phyloP scores from a whole-genome alignment of 2,329 filamentous ascomycete genomes.

The Penicillium sp. region DNA sequence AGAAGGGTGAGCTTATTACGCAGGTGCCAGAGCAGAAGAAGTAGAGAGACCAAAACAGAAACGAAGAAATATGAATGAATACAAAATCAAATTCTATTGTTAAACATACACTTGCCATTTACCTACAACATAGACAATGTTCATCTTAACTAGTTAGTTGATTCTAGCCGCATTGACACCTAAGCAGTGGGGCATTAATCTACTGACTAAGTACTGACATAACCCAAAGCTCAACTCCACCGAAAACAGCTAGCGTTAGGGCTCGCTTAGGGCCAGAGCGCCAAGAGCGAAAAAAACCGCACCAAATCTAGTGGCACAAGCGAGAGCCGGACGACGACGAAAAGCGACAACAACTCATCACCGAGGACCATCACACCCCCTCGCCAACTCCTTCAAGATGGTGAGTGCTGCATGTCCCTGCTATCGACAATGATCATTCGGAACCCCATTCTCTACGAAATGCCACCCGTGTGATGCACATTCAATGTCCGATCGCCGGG shows the following conservation, averaged over 20 bases:
- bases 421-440: constrained; percentile 9
- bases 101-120: no score
- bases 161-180: not conserved
- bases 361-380: constrained; percentile 43
- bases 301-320: constrained; percentile 36
- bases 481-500: constrained; percentile 10
- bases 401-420: constrained; percentile 37
- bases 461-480: constrained; percentile 11
- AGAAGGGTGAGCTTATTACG: constrained; percentile 59
- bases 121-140: no score
- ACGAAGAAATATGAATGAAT: not conserved
- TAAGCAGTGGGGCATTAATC: not conserved
- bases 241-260: constrained; percentile 40
- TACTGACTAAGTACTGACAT: constrained; percentile 14
- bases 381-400: constrained; percentile 49
- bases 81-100: not conserved
- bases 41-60: constrained; percentile 7
- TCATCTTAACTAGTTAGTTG: not conserved
- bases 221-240: constrained; percentile 6
- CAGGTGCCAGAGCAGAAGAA: constrained; percentile 60
- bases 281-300: constrained; percentile 44
- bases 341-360: constrained; percentile 43
- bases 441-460: constrained; percentile 15
- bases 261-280: constrained; percentile 42
- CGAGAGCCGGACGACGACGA: constrained; percentile 36